Evolutionary conservation across 2,329 filamentous ascomycete species (phyloP), one percentile per base, ranked within the genome.

Genomic region (Leptographium radiaticola): DNA sequence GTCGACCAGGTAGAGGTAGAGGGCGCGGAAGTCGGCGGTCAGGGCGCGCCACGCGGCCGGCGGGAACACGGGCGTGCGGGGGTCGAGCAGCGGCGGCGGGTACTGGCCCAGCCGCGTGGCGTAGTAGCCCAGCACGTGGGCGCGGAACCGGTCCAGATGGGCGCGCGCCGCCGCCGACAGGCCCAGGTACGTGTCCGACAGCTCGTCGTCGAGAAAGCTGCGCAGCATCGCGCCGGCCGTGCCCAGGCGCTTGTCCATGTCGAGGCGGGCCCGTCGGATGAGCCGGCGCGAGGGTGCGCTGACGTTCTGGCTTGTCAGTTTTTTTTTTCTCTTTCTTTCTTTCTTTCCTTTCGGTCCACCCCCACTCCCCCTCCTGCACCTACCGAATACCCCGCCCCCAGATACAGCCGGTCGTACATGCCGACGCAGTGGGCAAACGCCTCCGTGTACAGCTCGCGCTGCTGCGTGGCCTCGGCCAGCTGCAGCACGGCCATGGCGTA

Each of bases 401-500:
- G 62, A 43, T 73, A 70, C 6, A 90, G 57, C 31, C 71, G 70
- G 20, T 85, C 79, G 56, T 77, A 78, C 86, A 91, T 89, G 45
- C 87, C 87, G 39, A 85, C 83, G 62, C 86, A 89, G 62, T 93
- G 87, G 15, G 79, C 75, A 66, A 90, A 89, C 0, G 87, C 82
- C 61, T 87, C 77, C 12, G 82, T 75, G 72, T 87, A 91, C 13
- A 87, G 67, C n/a, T 80, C 75, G 52, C 71, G 72, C 31, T 85
- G 66, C 51, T 78, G 75, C 58, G 82, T 83, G 25, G 74, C 70
- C 62, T 91, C 87, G 2, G 85, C 81, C 45, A 89, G 75, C 51
- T 77, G 77, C 13, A 91, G 68, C 46, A 83, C 70, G 0, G 82
- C 86, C 40, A 89, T 64, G 0, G 86, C 82, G 62, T 89, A 81